Percentiles rank a stretch among this genome's conserved stretches.
phyloP scores from a whole-genome alignment of 768 basidiomycete species.

The Suillus spraguei region DNA sequence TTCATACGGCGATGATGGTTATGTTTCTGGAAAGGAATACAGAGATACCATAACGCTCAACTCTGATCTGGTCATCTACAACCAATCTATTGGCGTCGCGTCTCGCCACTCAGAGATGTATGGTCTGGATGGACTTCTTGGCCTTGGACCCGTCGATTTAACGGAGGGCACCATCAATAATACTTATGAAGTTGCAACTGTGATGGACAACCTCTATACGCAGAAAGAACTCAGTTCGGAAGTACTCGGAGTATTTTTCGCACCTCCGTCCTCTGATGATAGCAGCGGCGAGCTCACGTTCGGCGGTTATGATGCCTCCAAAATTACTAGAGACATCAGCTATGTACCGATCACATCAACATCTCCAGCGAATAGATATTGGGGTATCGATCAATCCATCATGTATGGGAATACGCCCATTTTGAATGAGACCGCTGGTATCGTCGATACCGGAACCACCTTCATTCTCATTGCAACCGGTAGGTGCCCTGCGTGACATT shows the following conservation, averaged over 20 bases:
- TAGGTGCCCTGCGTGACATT: neutral
- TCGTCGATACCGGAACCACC: neutral
- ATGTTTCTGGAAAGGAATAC: conserved; percentile 21
- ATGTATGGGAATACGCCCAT: neutral
- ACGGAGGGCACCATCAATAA: neutral
- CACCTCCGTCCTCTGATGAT: conserved; percentile 23
- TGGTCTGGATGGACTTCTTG: conserved; percentile 37
- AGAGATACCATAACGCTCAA: conserved; percentile 19
- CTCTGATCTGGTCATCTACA: conserved; percentile 18
- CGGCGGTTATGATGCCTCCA: conserved; percentile 34
- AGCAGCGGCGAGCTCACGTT: conserved; percentile 41
- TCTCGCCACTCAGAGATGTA: conserved; percentile 17
- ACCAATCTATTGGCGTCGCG: conserved; percentile 39
- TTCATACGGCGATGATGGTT: conserved; percentile 15
- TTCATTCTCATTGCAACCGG: neutral
- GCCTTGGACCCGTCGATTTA: conserved; percentile 3
- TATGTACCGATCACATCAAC: conserved; percentile 34
- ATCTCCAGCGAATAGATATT: conserved; percentile 33
- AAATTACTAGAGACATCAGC: conserved; percentile 35
- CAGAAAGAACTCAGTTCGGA: conserved; percentile 30
- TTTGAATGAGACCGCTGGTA: neutral
- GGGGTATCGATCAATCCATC: conserved; percentile 36
- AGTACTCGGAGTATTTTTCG: conserved; percentile 34
- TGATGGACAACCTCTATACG: conserved; percentile 36
- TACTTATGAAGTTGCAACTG: conserved; percentile 16